Base-by-base conservation (phyloP, 2,329 filamentous ascomycete species). In the Aspergillus phoenicis region DNA sequence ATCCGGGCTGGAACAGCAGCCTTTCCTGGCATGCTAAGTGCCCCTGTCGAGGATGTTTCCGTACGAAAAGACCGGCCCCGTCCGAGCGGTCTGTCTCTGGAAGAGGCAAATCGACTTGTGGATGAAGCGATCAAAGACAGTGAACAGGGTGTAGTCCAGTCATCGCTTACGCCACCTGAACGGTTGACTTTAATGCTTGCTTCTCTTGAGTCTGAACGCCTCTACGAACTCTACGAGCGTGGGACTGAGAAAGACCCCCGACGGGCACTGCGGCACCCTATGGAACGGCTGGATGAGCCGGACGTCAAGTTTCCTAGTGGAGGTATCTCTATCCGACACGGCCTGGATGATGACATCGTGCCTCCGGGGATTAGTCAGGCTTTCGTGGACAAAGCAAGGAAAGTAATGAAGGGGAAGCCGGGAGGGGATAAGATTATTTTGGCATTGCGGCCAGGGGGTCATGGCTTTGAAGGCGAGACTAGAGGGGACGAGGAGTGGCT, bases 301-400 rank as follows among this genome's bases (percentile, higher is more conserved):
- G 65, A 57, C 6, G 60, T 64, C 5, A 59, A 53, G 30, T 45
- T 77, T 6, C 74, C 76, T 1, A 63, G 63, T 0, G 73, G 72
- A 15, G 73, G 72, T 0, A 66, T 73, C 33, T 70, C 65, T 52
- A 62, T 79, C n/a, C 38, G 76, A 15, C 76, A 78, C 49, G 76
- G 76, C 2, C 60, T 58, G 11, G 65, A 71, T 17, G 77, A 79
- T 65, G 67, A 59, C 20, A 51, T 73, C 4, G 71, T 78, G 13
- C 70, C 73, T 6, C 52, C 68, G 26, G 66, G 64, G 22, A 68
- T 69, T 0, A 68, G 66, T 48, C 64, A 71, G 58, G 65, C 58
- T 26, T 77, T 78, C 57, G 67, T 74, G 20, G 52, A 20, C 1
- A 66, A 64, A 39, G 67, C 68, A 5, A 62, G 61, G 8, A 55